Evolutionary conservation across 2,329 filamentous ascomycete genomes (phyloP).

Genomic region (Phaeosphaeriaceae sp.): DNA sequence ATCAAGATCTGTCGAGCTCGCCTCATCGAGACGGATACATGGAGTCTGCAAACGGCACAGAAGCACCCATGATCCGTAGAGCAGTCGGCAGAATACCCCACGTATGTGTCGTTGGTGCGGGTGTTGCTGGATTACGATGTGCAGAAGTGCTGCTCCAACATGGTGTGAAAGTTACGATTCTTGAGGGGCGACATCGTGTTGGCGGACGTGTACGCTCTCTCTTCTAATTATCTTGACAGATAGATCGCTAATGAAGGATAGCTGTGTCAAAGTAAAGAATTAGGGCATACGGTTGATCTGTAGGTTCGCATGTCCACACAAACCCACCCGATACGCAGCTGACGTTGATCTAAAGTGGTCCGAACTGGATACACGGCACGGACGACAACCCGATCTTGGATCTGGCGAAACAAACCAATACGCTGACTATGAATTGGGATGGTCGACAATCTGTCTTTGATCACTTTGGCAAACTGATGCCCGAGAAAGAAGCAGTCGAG

Average conservation of each 20-base stretch:
- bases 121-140: constrained; percentile 74
- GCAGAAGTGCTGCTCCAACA: constrained; percentile 71
- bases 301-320: constrained; percentile 45
- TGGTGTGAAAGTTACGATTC: constrained; percentile 72
- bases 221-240: constrained; percentile 1
- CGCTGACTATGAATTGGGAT: constrained; percentile 61
- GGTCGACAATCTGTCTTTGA: constrained; percentile 65
- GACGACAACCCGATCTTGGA: constrained; percentile 74
- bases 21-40: constrained; percentile 33
- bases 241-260: constrained; percentile 26
- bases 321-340: constrained; percentile 2
- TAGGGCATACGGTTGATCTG: constrained; percentile 65
- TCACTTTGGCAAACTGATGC: constrained; percentile 63
- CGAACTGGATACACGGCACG: constrained; percentile 84
- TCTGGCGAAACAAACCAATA: constrained; percentile 69
- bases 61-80: constrained; percentile 38
- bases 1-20: constrained; percentile 43
- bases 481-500: constrained; percentile 45
- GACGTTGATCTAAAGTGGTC: constrained; percentile 58
- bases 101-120: constrained; percentile 74
- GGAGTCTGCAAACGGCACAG: constrained; percentile 21
- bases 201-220: constrained; percentile 66
- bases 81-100: constrained; percentile 56
- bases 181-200: constrained; percentile 72
- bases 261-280: constrained; percentile 59